Conservation (phyloP, 192 early-diverging fungal species). For the Funneliformis mosseae region DNA sequence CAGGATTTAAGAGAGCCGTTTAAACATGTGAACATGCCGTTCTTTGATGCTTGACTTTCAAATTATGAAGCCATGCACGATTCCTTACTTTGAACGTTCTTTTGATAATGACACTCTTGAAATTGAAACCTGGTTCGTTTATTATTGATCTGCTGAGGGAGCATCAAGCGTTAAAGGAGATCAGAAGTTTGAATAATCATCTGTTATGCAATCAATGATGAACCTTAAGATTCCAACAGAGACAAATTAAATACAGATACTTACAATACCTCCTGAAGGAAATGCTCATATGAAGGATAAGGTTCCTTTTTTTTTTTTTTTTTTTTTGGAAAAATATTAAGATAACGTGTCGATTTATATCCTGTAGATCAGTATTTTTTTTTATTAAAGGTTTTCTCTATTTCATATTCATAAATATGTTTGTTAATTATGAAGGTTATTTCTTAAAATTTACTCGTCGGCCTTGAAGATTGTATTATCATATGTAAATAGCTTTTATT, state of each 20-base stretch:
- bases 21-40: constrained; percentile 57
- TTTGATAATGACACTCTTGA: constrained; percentile 18
- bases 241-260: constrained; percentile 23
- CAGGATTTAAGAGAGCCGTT: constrained; percentile 98
- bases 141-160: constrained; percentile 10
- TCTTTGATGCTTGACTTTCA: constrained; percentile 23
- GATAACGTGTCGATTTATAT: constrained; percentile 14
- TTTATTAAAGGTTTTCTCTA: constrained; percentile 23
- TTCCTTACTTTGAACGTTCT: constrained; percentile 24
- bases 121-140: constrained; percentile 28
- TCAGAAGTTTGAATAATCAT: constrained; percentile 27
- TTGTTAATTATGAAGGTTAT: constrained; percentile 3
- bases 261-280: constrained; percentile 12
- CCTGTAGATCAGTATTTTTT: constrained; percentile 18
- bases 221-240: constrained; percentile 24
- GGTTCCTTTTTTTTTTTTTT: too few relatives aligned
- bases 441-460: constrained; percentile 17
- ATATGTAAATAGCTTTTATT: constrained; percentile 27
- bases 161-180: constrained; percentile 11
- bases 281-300: background rate
- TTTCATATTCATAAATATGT: too few relatives aligned
- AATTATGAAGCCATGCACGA: constrained; percentile 6
- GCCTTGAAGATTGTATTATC: constrained; percentile 10
- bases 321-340: constrained; percentile 17
- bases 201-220: constrained; percentile 4